Evolutionary conservation across 1,139 yeast genomes (phyloP).

Genomic region (Hanseniaspora uvarum): DNA sequence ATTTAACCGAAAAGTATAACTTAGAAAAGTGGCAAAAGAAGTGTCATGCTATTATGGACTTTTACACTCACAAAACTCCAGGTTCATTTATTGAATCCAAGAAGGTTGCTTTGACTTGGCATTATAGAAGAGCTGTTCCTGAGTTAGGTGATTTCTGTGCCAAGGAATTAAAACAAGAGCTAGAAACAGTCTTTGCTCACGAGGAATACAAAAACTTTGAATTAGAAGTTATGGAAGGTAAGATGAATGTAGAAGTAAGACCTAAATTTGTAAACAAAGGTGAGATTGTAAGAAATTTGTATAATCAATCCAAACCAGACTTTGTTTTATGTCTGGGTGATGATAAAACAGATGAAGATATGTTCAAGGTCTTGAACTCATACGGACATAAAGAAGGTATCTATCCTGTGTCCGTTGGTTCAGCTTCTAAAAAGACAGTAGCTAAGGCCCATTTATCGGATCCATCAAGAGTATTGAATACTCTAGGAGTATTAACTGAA

Average conservation of each 20-base stretch:
- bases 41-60: constrained; percentile 62
- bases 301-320: constrained; percentile 53
- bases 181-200: constrained; percentile 49
- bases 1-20: constrained; percentile 70
- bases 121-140: constrained; percentile 88
- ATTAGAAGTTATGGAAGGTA: constrained; percentile 93
- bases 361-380: constrained; percentile 66
- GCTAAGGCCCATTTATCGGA: constrained; percentile 84
- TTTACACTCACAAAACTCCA: constrained; percentile 79
- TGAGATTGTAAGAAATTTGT: constrained; percentile 67
- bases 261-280: constrained; percentile 94
- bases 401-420: constrained; percentile 89
- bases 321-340: constrained; percentile 88
- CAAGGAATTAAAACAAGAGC: constrained; percentile 53
- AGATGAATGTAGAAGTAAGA: constrained; percentile 92
- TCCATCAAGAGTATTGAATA: constrained; percentile 76
- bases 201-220: constrained; percentile 36
- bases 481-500: constrained; percentile 51
- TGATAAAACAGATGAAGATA: constrained; percentile 94
- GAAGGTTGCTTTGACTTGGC: constrained; percentile 96
- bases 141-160: constrained; percentile 86
- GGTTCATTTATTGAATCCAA: constrained; percentile 81
- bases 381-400: constrained; percentile 55
- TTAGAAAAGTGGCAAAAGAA: constrained; percentile 80
- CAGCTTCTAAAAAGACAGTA: constrained; percentile 77